A percentile compares a stretch with the other conserved stretches of the same genome.
Evolutionary conservation across 2,329 filamentous ascomycete genomes (phyloP).

Genomic region (Neonectria neomacrospora): DNA sequence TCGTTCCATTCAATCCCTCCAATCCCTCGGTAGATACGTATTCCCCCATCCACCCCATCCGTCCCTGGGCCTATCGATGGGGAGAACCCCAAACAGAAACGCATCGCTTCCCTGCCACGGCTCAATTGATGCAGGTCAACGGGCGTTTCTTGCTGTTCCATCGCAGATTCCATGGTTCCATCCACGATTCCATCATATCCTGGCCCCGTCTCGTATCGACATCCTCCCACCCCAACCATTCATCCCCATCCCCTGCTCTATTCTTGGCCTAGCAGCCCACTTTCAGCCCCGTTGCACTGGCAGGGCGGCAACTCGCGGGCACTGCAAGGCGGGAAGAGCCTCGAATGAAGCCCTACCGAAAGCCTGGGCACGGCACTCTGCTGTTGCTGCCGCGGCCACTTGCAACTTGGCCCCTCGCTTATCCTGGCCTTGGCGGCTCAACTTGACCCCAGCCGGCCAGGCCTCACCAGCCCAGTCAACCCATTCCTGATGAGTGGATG

Average conservation of each 20-base stretch:
- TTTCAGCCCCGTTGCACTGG: constrained; percentile 19
- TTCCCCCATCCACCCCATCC: not conserved
- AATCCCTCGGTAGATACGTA: not conserved
- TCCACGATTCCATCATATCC: not conserved
- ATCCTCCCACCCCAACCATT: constrained; percentile 4
- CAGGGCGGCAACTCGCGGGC: constrained; percentile 20
- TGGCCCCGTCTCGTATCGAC: constrained; percentile 9
- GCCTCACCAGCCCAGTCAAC: constrained; percentile 28
- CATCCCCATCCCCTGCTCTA: constrained; percentile 9
- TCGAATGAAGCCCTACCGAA: constrained; percentile 31
- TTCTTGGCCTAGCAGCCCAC: constrained; percentile 30
- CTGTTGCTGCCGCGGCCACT: constrained; percentile 9
- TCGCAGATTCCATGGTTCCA: not conserved
- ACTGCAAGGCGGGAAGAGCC: constrained; percentile 24
- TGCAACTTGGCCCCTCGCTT: constrained; percentile 23
- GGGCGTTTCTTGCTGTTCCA: not conserved
- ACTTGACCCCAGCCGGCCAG: constrained; percentile 8
- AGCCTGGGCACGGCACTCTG: constrained; percentile 29
- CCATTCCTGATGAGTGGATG: constrained; percentile 27
- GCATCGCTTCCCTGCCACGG: not conserved
- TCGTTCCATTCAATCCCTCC: not conserved
- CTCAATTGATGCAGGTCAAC: not conserved
- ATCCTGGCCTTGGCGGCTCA: constrained; percentile 18
- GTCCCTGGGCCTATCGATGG: not conserved
- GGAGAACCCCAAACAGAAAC: not conserved